These are phyloP conservation scores for Ophiostoma fasciatum DNA, from an alignment of 2,329 filamentous ascomycete species.

Conservation along the genomic window DNA sequence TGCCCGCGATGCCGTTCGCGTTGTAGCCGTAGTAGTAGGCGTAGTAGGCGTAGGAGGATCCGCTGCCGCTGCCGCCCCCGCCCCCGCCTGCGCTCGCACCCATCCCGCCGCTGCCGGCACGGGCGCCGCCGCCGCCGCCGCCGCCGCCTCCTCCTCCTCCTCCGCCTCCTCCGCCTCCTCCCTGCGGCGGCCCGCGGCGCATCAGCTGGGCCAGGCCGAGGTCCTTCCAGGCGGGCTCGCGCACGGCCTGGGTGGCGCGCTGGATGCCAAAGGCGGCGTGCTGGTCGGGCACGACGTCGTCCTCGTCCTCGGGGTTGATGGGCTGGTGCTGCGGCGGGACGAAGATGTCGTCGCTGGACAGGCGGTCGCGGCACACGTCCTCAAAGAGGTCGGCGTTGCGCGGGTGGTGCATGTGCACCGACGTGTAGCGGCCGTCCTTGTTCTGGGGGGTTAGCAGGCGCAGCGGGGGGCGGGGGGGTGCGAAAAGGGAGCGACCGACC, in stretches of 20 bases:
- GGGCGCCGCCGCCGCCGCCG: conserved; percentile 1
- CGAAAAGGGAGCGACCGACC: no score
- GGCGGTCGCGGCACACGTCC: conserved; percentile 55
- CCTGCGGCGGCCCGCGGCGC: conserved; percentile 38
- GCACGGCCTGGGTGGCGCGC: conserved; percentile 56
- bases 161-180: conserved; percentile 5
- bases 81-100: neutral
- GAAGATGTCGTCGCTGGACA: conserved; percentile 66
- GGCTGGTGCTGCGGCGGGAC: conserved; percentile 69
- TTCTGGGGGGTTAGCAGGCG: conserved; percentile 32
- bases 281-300: conserved; percentile 77
- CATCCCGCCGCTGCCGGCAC: conserved; percentile 14
- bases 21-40: conserved; percentile 13
- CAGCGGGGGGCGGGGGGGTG: no score
- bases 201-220: conserved; percentile 58
- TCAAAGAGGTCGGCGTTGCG: conserved; percentile 69
- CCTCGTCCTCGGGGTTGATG: conserved; percentile 75
- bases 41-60: conserved; percentile 21
- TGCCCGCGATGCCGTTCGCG: conserved; percentile 4
- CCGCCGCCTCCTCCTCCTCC: neutral
- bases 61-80: conserved; percentile 12
- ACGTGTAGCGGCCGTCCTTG: conserved; percentile 62
- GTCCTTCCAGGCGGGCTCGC: conserved; percentile 66
- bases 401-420: conserved; percentile 58
- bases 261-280: conserved; percentile 79